Base-by-base conservation (phyloP, 176 grass and related monocot species). In the Microstegium vimineum region DNA sequence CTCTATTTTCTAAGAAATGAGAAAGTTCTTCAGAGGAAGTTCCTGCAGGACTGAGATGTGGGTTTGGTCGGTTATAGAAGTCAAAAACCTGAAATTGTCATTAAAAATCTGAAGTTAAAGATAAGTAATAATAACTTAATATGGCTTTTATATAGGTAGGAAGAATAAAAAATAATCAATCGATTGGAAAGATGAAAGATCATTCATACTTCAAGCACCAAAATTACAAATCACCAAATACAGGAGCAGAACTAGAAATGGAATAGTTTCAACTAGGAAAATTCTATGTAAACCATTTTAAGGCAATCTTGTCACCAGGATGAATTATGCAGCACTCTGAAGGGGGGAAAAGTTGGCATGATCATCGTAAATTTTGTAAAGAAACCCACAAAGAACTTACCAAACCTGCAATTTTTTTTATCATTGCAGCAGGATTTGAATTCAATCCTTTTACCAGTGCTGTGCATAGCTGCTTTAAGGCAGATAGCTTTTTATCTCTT, bases 321-420 rank as follows among this genome's bases (percentile, higher is more conserved):
- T 71, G 64, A 70, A 60, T 18, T 3, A 33, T 78, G 38, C 38
- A 66, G 28, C 69, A 49, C 62, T 78, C 33, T 61, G 38, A 56
- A 69, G 31, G 42, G 71, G 71, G 31, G 10, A 69, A 62, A 92
- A 92, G 40, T 16, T 71, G 42, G 2, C 35, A 66, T 60, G 6
- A 66, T 4, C 56, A 76, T 69, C 57, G 31, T 65, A 82, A 38
- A 81, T 89, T 82, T 22, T 86, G 59, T 27, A 87, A 69, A 87
- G 43, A 73, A 80, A 63, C 61, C 81, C 60, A 40, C 20, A 75
- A 43, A 82, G 33, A 75, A 92, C 88, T 97, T 87, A 98, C 96
- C 92, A 98, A 87, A 82, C 93, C 68, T 77, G 96, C 93, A 60
- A 98, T 64, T 54, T 98, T 98, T 76, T 98, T 98, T 85, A 95